Base-by-base conservation (phyloP, 176 grass and related monocot genomes). In the Oryza australiensis region DNA sequence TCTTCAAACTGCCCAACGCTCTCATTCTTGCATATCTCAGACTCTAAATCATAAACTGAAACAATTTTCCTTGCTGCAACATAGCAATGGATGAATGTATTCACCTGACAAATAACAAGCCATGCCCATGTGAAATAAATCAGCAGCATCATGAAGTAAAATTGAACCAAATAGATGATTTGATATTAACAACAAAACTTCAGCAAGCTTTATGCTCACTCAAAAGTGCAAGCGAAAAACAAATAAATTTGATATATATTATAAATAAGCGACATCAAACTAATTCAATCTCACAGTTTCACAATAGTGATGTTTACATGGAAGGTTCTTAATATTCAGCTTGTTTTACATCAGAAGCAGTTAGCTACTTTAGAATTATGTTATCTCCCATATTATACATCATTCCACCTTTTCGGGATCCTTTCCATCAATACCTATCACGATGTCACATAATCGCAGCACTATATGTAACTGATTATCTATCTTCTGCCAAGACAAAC, bases 61-160 rank as follows among this genome's bases (percentile, higher is more conserved):
- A 89, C 68, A 83, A 95, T 93, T 74, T 84, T 87, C 73, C 88
- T 89, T 77, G 88, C 82, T 66, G 85, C 82, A 76, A 95, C 86
- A 90, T 93, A 95, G 83, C 95, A 98, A 80, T 94, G 88, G 30
- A 98, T 91, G 64, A 94, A 98, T 62, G 90, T 77, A 68, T 86
- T 98, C 85, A 98, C 88, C 95, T 98, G 84, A 78, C 40, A 88
- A 70, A 79, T 59, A 45, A 79, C 51, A 87, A 43, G 62, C 55
- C 35, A 89, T 26, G 51, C 70, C 68, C 38, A 86, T 29, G 27
- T 82, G 29, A 80, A 80, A 33, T 78, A 10, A 86, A 68, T 63
- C 35, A 80, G 42, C 70, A 62, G 41, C 64, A 80, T 48, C 66
- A 80, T 28, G 26, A 70, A 66, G 57, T 65, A 30, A 59, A 76